Evolutionary conservation across 2,329 filamentous ascomycete genomes (phyloP), one percentile per base, ranked within the genome.

Genomic region (Myotisia sp.): DNA sequence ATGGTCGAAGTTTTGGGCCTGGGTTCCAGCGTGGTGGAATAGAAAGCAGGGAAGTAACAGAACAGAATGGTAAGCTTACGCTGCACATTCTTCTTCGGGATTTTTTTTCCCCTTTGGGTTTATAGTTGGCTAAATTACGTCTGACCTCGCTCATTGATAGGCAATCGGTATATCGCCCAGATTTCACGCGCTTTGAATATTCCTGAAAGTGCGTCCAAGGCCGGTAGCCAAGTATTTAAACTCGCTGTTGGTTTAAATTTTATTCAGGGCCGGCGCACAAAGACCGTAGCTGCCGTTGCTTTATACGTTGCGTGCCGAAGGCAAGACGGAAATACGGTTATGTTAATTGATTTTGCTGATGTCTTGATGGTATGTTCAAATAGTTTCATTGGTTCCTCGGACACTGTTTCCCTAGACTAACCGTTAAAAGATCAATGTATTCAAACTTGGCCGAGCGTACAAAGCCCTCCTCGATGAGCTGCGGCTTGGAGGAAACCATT

Each of bases 291-390:
- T 18, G 84, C 84, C n/a, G 81, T 92, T 18, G 87, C 82, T 51
- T 67, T 98, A 19, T 98, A 95, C 47, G 79, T 83, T 36, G 84
- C 84, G 9, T 92, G 84, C 51, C 76, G 90, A 41, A 74, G 79
- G 35, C 74, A 82, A 41, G 72, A 74, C 27, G 76, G 77, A 16
- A 92, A 90, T 52, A 80, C 78, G 26, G 69, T 90, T 45, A 86
- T 98, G 79, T 69, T 98, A 27, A 95, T 98, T 54, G 90, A 98
- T 53, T 75, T 98, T 51, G 83, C 90, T 8, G 90, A 98, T 52
- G 68, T 87, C 26, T 60, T 77, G n/a, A 63, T 65, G 52, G 63
- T 66, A 48, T 45, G 50, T 42, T 14, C 36, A 26, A 19, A 17
- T 18, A 18, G 13, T 6, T 27, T 24, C 14, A 16, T 29, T 33